Conservation (phyloP, 306 rosid genomes). For the Cicer judaicum region DNA sequence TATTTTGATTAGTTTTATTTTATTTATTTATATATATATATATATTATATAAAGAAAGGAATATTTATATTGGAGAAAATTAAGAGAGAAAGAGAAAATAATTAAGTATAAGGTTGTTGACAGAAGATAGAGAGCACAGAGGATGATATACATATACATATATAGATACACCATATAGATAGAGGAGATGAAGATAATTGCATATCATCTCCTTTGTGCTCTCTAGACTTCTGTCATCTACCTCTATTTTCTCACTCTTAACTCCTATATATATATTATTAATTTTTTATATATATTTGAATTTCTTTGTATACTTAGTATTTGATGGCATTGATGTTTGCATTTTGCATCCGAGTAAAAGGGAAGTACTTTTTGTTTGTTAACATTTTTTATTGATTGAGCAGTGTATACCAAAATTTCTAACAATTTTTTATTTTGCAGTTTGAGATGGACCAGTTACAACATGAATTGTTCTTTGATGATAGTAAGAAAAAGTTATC, state of each 20-base stretch:
- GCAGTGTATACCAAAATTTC: background rate
- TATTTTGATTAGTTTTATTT: background rate
- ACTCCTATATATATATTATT: too few species aligned
- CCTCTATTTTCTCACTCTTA: constrained; percentile 27
- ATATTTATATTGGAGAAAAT: background rate
- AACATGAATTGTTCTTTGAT: background rate
- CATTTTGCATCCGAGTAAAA: background rate
- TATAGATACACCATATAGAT: background rate
- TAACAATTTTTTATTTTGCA: constrained; percentile 22
- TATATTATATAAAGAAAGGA: background rate
- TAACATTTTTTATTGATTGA: background rate
- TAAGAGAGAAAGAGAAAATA: constrained; percentile 21
- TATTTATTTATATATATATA: background rate
- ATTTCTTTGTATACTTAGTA: too few species aligned
- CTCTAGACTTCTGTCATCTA: constrained; percentile 65
- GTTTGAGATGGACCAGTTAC: background rate
- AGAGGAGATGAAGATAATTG: constrained; percentile 29
- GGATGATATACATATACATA: constrained; percentile 45
- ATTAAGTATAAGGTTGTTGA: constrained; percentile 65
- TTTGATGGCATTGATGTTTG: background rate
- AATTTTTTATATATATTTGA: too few species aligned
- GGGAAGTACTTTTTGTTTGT: too few species aligned
- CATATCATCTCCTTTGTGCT: constrained; percentile 60
- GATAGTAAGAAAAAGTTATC: background rate
- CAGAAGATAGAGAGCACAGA: constrained; percentile 99